Base-by-base conservation (phyloP, 805 yeast genomes). In the Komagataella pastoris region DNA sequence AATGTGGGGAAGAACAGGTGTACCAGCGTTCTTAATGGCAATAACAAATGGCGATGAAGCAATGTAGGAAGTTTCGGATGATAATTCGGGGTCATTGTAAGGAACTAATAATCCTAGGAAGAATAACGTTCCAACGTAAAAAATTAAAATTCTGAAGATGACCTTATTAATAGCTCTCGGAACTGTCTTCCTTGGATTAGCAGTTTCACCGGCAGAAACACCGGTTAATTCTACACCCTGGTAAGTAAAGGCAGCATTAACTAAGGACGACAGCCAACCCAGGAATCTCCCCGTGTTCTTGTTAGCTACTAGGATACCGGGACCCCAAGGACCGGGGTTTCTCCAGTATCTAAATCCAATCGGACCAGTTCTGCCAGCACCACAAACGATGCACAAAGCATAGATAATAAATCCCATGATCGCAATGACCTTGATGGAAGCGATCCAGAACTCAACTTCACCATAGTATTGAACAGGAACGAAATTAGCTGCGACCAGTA, bases 321-420 rank as follows among this genome's bases (percentile, higher is more conserved):
- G 79, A 48, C 87, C 85, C 80, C 85, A 80, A 8, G 88, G 76
- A 56, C 88, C 88, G 12, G 89, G 88, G 60, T 84, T 64, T 67
- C 87, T 77, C 91, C 90, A 84, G 65, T 84, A 84, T 63, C 88
- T 74, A 73, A 84, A 84, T 12, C 90, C 90, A 45, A 84, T 76
- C 7, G 88, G 84, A 17, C 88, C 88, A 1, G 77, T 72, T 12
- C 44, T 14, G 59, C 86, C 85, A 12, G 83, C 88, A 67, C 88
- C 89, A 65, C 86, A 80, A 21, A 83, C 88, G 81, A 83, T 83
- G 64, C 79, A 73, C 51, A 83, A 66, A 36, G 81, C 80, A 59
- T 82, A 83, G 46, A 84, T 64, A 52, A 83, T 63, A 73, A 83
- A 83, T n/a, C 88, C 90, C 12, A 80, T 64, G 50, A 84, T 80